Evolutionary conservation across 148 eudicot genomes (phyloP).

Genomic region (Hydrangea macrophylla): DNA sequence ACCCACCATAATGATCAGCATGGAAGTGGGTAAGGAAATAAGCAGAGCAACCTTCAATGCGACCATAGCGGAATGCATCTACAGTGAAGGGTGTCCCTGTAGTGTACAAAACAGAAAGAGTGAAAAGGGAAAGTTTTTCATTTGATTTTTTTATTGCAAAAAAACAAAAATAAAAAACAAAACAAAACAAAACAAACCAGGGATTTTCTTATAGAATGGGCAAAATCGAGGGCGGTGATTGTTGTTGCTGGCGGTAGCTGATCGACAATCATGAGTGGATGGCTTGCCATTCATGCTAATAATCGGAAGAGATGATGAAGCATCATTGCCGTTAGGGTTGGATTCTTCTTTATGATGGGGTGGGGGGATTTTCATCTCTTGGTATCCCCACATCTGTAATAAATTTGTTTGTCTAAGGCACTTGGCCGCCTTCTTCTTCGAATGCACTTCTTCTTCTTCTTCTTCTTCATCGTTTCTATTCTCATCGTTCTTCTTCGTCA

Average conservation of each 20-base stretch:
- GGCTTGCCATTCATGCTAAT: too few species aligned
- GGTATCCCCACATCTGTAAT: slow-evolving; percentile 48
- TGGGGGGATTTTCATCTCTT: slow-evolving; percentile 6
- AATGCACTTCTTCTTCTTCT: neutral
- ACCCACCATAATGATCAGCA: slow-evolving; percentile 67
- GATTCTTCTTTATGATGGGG: neutral
- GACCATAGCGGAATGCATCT: slow-evolving; percentile 64
- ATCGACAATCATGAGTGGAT: neutral
- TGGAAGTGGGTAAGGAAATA: slow-evolving; percentile 66
- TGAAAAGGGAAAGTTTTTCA: too few species aligned
- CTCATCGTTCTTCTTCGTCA: neutral
- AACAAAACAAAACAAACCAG: slow-evolving; percentile 37
- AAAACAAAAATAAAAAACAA: neutral
- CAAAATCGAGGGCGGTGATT: slow-evolving; percentile 32
- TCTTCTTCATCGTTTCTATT: neutral
- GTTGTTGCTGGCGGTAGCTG: neutral
- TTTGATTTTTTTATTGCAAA: too few species aligned
- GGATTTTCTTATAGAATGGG: slow-evolving; percentile 69
- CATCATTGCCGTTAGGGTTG: neutral
- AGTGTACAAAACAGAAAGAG: neutral
- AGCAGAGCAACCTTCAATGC: slow-evolving; percentile 44
- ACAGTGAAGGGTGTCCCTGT: slow-evolving; percentile 65
- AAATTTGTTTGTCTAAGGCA: slow-evolving; percentile 41
- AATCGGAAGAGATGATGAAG: neutral
- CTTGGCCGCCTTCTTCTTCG: neutral